Evolutionary conservation across 345 rosid species (phyloP).

Genomic region (Pistacia integerrima): DNA sequence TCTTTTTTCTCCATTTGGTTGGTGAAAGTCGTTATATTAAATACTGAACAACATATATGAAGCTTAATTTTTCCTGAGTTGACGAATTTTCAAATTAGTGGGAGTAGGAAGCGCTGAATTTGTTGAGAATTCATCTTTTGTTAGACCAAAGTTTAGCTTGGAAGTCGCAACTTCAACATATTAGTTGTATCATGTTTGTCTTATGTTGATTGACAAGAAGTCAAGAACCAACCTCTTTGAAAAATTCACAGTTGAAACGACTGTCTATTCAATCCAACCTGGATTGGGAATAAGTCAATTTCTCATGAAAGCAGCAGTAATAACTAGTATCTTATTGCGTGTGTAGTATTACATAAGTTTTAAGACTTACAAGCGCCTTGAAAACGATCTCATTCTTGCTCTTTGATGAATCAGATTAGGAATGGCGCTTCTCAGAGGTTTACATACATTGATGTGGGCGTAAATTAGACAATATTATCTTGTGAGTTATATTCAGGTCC

Average conservation of each 20-base stretch:
- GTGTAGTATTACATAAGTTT: background rate
- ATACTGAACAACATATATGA: background rate
- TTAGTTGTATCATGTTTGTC: too few relatives aligned
- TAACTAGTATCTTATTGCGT: background rate
- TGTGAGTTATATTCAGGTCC: constrained; percentile 1
- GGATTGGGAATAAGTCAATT: too few relatives aligned
- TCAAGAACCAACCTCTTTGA: background rate
- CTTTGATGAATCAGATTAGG: background rate
- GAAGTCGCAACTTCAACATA: too few relatives aligned
- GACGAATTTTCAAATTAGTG: background rate
- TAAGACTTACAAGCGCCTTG: background rate
- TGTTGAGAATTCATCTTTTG: too few relatives aligned
- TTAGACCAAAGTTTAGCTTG: too few relatives aligned
- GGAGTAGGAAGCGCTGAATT: background rate
- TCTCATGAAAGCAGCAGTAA: background rate
- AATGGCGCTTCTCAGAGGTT: background rate
- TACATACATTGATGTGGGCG: background rate
- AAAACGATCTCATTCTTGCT: background rate
- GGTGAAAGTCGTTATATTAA: background rate
- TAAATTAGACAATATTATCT: constrained; percentile 27
- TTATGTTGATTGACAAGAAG: background rate
- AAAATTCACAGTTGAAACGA: background rate
- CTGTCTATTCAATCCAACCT: too few relatives aligned
- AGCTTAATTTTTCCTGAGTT: background rate
- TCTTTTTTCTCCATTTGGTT: background rate